Evolutionary conservation across 1,284 basidiomycete species (phyloP), one percentile per base, ranked within the genome.

Genomic region (Taiwanofungus camphoratus): DNA sequence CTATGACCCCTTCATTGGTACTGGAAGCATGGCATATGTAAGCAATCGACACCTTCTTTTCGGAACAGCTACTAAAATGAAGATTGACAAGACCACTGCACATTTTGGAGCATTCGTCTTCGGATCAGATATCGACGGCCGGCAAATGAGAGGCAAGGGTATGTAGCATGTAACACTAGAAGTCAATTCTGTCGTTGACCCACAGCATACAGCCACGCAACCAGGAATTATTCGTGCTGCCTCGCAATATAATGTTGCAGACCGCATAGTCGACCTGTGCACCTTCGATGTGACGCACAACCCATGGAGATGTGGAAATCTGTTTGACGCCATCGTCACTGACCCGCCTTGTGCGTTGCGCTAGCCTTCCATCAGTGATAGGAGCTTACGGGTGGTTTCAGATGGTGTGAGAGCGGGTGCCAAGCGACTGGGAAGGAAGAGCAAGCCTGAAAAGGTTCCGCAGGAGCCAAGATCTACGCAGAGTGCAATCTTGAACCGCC

Each of bases 391-490:
- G 29, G 11, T 23, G 12, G 5, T 2, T 24, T 45, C 57, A 83
- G 95, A 99, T 62, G 96, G 95, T 8, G 92, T 99, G 0, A 75
- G 96, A 22, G 95, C 96, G 13, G 96, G 96, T 1, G 96, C 96
- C 2, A 99, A 99, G 64, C 76, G 94, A 26, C 71, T 96, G 1
- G 96, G 96, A 1, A 74, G 92, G 20, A 86, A 81, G 53, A 72
- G 70, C 44, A 65, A 77, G 9, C 66, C 64, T n/a, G 38, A 43
- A 12, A 44, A 42, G 18, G 12, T 39, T 7, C 38, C 22, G 19
- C 42, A 41, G 16, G 20, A 31, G 15, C 11, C 41, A 35, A 20
- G 36, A 22, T 18, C 39, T 37, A 13, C 18, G 20, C 8, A 36
- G n/a, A n/a, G n/a, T n/a, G n/a, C n/a, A n/a, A n/a, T n/a, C n/a